Base-by-base conservation (phyloP, 1,139 yeast species). In the Taiozyma sp. region DNA sequence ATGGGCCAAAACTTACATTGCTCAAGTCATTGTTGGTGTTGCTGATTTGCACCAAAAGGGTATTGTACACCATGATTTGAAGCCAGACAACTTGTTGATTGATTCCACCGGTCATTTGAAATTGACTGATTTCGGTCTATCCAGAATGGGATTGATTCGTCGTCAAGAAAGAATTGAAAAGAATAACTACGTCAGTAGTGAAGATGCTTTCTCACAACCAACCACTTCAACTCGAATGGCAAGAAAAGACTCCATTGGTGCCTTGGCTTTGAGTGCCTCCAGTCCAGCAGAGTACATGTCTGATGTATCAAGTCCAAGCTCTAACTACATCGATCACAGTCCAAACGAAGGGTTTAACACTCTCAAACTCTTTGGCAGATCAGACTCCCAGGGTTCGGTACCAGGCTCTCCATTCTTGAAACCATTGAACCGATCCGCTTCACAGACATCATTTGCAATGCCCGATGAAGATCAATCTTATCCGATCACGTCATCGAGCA, bases 81-180 rank as follows among this genome's bases (percentile, higher is more conserved):
- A 95, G 66, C 99, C 99, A 0, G 99, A 95, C 65, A 95, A 95
- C 62, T 70, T 95, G 39, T 74, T 95, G 59, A 91, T 95, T 58
- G 98, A 92, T 65, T 75, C 81, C 50, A 73, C 76, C 43, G 99
- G 99, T 0, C 99, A 93, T 70, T 70, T 93, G 57, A 95, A 93
- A 66, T 71, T 95, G 56, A 92, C 97, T 0, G 99, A 95, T 70
- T 95, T 95, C 72, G 99, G 99, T 1, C 75, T 95, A 47, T 88
- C 96, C 6, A 74, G 96, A 65, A 83, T 91, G 75, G 98, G 98
- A 27, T 79, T 92, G 46, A 82, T 90, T 40, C 88, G 92, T 41
- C 81, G 98, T 67, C 97, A 90, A 65, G 70, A 69, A 53, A 50
- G 63, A 49, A 16, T 54, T 13, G 48, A 23, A 27, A 56, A 57